phyloP scores from a whole-genome alignment of 1,139 yeast genomes.

The Zygosaccharomyces sapae region DNA sequence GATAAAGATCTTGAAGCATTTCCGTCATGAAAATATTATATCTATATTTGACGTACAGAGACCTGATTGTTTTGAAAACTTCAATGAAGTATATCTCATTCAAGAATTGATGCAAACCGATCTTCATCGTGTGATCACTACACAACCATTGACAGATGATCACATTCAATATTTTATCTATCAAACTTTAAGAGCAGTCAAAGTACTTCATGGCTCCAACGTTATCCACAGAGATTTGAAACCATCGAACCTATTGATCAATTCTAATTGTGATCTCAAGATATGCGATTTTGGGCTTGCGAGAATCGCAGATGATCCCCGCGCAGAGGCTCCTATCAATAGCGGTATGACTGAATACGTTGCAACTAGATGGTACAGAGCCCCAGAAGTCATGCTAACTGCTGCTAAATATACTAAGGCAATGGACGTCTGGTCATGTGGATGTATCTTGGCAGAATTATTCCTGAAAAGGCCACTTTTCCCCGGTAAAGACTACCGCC shows the following conservation, averaged over 20 bases:
- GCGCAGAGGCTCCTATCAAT: constrained; percentile 18
- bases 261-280: constrained; percentile 90
- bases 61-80: constrained; percentile 69
- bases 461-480: constrained; percentile 79
- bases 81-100: constrained; percentile 83
- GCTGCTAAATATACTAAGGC: constrained; percentile 92
- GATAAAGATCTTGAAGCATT: constrained; percentile 79
- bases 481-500: constrained; percentile 92
- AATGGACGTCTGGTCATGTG: constrained; percentile 95
- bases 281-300: constrained; percentile 95
- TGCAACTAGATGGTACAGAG: constrained; percentile 96
- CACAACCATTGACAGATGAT: constrained; percentile 82
- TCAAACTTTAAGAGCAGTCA: constrained; percentile 84
- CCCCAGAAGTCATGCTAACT: constrained; percentile 95
- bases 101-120: constrained; percentile 98
- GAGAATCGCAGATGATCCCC: constrained; percentile 39
- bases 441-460: constrained; percentile 94
- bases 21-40: constrained; percentile 87
- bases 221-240: constrained; percentile 91
- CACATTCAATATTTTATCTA: constrained; percentile 91
- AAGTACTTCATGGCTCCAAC: constrained; percentile 85
- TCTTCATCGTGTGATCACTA: constrained; percentile 80
- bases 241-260: constrained; percentile 80
- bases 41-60: constrained; percentile 86
- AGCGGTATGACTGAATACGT: constrained; percentile 86